A percentile compares a stretch with the other conserved stretches of the same genome.
Evolutionary conservation across 495 filamentous ascomycete species (phyloP).

Genomic region (Podospora didyma): DNA sequence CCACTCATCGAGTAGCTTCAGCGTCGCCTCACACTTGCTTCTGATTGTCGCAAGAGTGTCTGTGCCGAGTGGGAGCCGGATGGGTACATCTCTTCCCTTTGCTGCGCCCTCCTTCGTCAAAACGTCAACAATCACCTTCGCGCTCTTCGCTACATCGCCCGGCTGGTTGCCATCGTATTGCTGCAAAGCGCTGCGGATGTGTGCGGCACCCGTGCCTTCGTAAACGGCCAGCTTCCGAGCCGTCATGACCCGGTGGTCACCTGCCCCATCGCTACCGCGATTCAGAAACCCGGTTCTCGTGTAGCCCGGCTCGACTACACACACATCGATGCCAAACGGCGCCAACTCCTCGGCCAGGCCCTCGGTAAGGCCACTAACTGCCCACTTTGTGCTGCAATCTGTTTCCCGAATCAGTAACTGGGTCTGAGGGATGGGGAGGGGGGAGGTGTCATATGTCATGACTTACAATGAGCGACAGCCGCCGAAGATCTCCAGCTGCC

Average conservation of each 20-base stretch:
- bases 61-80: conserved; percentile 30
- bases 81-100: conserved; percentile 27
- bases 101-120: conserved; percentile 37
- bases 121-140: conserved; percentile 42
- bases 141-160: conserved; percentile 44
- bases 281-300: conserved; percentile 34
- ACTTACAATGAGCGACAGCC: conserved; percentile 29
- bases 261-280: conserved; percentile 9
- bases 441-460: no score
- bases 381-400: conserved; percentile 44
- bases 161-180: conserved; percentile 32
- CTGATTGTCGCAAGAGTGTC: conserved; percentile 28
- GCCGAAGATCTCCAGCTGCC: conserved; percentile 30
- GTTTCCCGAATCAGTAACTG: neutral
- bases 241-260: conserved; percentile 26
- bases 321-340: conserved; percentile 41
- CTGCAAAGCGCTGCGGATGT: conserved; percentile 17
- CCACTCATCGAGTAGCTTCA: conserved; percentile 33
- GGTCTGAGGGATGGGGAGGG: no score
- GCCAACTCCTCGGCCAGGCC: conserved; percentile 37
- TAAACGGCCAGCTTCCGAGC: conserved; percentile 28
- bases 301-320: conserved; percentile 47
- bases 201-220: conserved; percentile 18
- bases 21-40: conserved; percentile 27
- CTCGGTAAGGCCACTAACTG: conserved; percentile 39